phyloP scores from a whole-genome alignment of 805 yeast species.

The Spathaspora hagerdaliae region DNA sequence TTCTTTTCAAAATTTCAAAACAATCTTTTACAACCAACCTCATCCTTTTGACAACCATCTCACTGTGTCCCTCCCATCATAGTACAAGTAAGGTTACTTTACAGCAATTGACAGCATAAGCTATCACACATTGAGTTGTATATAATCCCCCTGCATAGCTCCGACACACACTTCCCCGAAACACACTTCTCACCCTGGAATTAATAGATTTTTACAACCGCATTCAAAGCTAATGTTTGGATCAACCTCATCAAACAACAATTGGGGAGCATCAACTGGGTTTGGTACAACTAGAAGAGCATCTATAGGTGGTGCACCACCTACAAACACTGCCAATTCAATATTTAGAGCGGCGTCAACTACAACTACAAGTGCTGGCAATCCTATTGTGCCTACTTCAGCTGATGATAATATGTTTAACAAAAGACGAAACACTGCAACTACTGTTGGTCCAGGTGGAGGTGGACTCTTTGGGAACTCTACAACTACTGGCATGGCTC shows the following conservation, averaged over 20 bases:
- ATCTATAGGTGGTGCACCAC: constrained; percentile 13
- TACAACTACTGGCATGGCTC: not conserved
- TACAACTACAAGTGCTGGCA: not conserved
- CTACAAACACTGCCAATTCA: constrained; percentile 24
- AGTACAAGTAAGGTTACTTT: too few species aligned
- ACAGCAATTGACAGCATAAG: too few species aligned
- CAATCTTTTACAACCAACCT: too few species aligned
- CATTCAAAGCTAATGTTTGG: constrained; percentile 7
- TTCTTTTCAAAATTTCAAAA: not conserved
- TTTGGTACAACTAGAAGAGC: constrained; percentile 13
- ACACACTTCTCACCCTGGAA: too few species aligned
- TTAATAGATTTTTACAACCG: too few species aligned
- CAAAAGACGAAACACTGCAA: constrained; percentile 1
- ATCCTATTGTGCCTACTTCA: not conserved
- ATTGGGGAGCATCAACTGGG: constrained; percentile 19
- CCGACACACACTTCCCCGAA: too few species aligned
- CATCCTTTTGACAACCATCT: too few species aligned
- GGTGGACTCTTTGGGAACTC: constrained; percentile 19
- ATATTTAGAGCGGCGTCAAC: constrained; percentile 11
- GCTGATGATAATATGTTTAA: constrained; percentile 7
- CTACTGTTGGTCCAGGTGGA: constrained; percentile 4
- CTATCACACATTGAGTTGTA: too few species aligned
- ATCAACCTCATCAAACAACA: constrained; percentile 8
- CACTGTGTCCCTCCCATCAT: too few species aligned
- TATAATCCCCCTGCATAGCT: too few species aligned